Percentiles rank a stretch among this genome's conserved stretches.
Evolutionary conservation across 1,139 yeast genomes (phyloP).

Genomic region (Zhuliangozyma blackwelliae): DNA sequence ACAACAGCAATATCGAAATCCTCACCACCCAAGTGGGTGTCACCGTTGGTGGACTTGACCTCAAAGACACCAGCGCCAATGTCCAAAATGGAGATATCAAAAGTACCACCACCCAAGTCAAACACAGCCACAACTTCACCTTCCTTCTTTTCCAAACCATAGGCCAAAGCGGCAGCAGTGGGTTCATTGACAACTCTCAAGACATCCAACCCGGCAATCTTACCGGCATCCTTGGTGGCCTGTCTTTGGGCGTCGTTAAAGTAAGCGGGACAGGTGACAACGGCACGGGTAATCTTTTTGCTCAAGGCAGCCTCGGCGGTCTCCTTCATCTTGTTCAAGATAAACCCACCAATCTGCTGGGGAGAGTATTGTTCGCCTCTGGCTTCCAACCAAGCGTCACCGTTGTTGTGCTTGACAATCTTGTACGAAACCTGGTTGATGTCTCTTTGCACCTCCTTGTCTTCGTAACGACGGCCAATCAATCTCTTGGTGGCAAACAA

Average conservation of each 20-base stretch:
- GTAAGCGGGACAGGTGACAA: slow-evolving; percentile 96
- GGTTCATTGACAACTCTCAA: slow-evolving; percentile 98
- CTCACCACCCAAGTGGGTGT: slow-evolving; percentile 89
- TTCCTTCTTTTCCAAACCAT: slow-evolving; percentile 84
- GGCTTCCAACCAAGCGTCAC: slow-evolving; percentile 99
- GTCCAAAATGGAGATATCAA: slow-evolving; percentile 79
- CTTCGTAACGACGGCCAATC: slow-evolving; percentile 98
- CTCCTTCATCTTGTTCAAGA: slow-evolving; percentile 94
- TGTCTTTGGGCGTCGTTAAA: slow-evolving; percentile 98
- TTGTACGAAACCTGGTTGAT: slow-evolving; percentile 95
- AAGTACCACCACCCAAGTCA: slow-evolving; percentile 89
- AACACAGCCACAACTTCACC: slow-evolving; percentile 77
- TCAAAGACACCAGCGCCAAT: slow-evolving; percentile 86
- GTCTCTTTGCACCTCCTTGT: slow-evolving; percentile 93
- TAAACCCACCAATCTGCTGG: slow-evolving; percentile 96
- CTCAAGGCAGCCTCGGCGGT: slow-evolving; percentile 92
- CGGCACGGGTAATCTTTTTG: slow-evolving; percentile 80
- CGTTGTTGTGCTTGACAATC: slow-evolving; percentile 92
- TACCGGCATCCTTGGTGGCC: slow-evolving; percentile 98
- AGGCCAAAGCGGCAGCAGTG: slow-evolving; percentile 98
- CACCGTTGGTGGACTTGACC: slow-evolving; percentile 86
- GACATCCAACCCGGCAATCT: slow-evolving; percentile 92
- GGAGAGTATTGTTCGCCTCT: slow-evolving; percentile 90
- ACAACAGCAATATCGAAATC: slow-evolving; percentile 86
- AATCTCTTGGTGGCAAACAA: slow-evolving; percentile 97